Conservation (phyloP, 2,329 filamentous ascomycete species). For the Ophiocordyceps australis region DNA sequence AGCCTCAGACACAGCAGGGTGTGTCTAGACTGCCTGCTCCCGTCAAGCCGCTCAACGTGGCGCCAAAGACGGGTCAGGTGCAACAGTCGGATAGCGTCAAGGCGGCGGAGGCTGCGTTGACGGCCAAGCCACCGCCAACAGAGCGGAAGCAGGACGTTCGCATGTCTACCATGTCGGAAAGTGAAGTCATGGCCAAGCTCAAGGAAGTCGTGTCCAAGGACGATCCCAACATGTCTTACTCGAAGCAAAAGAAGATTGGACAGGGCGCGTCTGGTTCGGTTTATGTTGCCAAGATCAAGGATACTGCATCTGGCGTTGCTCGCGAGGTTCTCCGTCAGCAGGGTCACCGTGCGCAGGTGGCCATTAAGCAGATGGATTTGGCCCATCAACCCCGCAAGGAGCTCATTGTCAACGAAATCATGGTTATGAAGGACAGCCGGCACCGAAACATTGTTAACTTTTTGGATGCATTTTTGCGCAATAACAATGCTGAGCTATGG, state of each 20-base stretch:
- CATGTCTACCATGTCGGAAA: slow-evolving; percentile 97
- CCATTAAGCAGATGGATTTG: slow-evolving; percentile 99
- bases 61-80: slow-evolving; percentile 37
- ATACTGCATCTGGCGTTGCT: slow-evolving; percentile 72
- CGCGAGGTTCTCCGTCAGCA: slow-evolving; percentile 62
- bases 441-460: slow-evolving; percentile 99
- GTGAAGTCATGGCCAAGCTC: slow-evolving; percentile 90
- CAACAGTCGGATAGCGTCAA: slow-evolving; percentile 52
- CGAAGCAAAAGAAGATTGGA: slow-evolving; percentile 99
- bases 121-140: slow-evolving; percentile 54
- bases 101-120: slow-evolving; percentile 77
- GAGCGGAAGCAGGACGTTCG: slow-evolving; percentile 82
- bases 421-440: slow-evolving; percentile 99
- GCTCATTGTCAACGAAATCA: slow-evolving; percentile 97
- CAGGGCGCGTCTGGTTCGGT: slow-evolving; percentile 96
- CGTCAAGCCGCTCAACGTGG: slow-evolving; percentile 67
- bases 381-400: slow-evolving; percentile 95
- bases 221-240: slow-evolving; percentile 86
- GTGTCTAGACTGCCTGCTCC: slow-evolving; percentile 35
- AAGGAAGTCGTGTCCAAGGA: slow-evolving; percentile 92
- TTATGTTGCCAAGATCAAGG: slow-evolving; percentile 91
- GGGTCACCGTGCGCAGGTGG: slow-evolving; percentile 72
- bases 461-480: slow-evolving; percentile 87
- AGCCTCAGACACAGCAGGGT: too few relatives aligned
- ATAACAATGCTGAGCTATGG: slow-evolving; percentile 93